These are phyloP conservation scores for Aspergillus phoenicis DNA, from an alignment of 2,329 filamentous ascomycete genomes.

Conservation along the genomic window DNA sequence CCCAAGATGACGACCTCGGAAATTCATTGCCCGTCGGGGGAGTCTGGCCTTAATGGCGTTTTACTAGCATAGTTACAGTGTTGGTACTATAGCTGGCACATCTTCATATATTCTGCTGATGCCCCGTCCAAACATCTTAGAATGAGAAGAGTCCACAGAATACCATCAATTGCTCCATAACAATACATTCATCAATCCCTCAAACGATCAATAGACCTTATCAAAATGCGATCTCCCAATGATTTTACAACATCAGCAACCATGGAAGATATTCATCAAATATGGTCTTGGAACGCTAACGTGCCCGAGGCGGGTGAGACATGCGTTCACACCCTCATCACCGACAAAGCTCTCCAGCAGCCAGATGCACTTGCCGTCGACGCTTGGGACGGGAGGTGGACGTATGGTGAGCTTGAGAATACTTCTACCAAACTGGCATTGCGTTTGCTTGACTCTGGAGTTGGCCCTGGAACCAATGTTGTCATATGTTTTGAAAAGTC, in stretches of 20 bases:
- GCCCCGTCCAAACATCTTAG: neutral
- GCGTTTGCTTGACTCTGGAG: neutral
- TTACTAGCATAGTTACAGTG: neutral
- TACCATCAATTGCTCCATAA: too few species aligned
- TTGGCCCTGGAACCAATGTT: neutral
- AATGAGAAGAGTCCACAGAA: neutral
- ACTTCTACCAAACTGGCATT: neutral
- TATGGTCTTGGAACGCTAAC: neutral
- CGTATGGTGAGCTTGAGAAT: neutral
- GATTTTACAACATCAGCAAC: too few species aligned
- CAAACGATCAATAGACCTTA: too few species aligned
- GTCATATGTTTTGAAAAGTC: constrained; percentile 4
- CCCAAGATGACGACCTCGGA: neutral
- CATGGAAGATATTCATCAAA: neutral
- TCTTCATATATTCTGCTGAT: neutral
- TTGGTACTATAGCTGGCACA: neutral
- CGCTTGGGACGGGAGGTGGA: neutral
- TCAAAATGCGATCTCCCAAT: too few species aligned
- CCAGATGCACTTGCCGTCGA: neutral
- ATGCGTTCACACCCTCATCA: neutral
- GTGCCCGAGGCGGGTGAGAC: neutral
- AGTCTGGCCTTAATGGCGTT: neutral
- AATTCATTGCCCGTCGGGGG: neutral
- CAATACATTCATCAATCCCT: too few species aligned
- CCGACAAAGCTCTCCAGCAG: neutral